These are phyloP conservation scores for Cucumis sativus DNA, from an alignment of 306 rosid genomes.

Conservation along the genomic window Cucumber_9930_V3 NC_026656.2:6263501-6264000, in stretches of 20 bases:
- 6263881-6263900: slow-evolving; percentile 81
- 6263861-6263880: slow-evolving; percentile 64
- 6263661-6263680: not conserved
- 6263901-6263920: slow-evolving; percentile 96
- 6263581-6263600: not conserved
- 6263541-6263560: not conserved
- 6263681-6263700: not conserved
- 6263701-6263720: not conserved
- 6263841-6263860: not conserved
- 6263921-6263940: slow-evolving; percentile 71
- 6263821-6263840: not conserved
- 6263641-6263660: not conserved
- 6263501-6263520: not conserved
- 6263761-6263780: not conserved
- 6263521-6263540: not conserved
- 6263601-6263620: not conserved
- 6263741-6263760: not conserved
- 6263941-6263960: slow-evolving; percentile 89
- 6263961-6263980: slow-evolving; percentile 42
- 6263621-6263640: not conserved
- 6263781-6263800: not conserved
- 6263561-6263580: not conserved
- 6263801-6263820: not conserved
- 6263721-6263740: no score
- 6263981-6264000: not conserved